Evolutionary conservation across 805 yeast genomes (phyloP), one percentile per base, ranked within the genome.

Genomic region (Lipomyces yamanashiensis): DNA sequence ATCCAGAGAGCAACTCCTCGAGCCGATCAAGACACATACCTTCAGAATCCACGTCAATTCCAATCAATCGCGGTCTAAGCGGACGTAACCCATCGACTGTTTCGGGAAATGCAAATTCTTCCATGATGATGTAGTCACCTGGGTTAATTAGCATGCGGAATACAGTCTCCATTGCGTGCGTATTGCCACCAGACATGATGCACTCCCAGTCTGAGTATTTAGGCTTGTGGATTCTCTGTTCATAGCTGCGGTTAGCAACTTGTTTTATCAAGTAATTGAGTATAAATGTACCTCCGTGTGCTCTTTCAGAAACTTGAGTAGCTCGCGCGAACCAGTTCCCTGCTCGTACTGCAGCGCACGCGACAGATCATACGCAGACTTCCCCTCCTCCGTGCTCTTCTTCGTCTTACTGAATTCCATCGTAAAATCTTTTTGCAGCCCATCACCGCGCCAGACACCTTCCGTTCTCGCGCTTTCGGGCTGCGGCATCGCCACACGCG

Each of bases 311-410:
- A 88, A 93, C 1, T 79, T 73, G 52, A 85, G 70, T 49, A 93
- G 73, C 71, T 88, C 90, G 4, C 86, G 84, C 66, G 87, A 89
- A 58, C 99, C 99, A 66, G 84, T 85, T 62, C 96, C 87, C 77
- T 73, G 77, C 51, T 98, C 98, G 77, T 93, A 93, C 80, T 93
- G 99, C 76, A 93, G 82, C n/a, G 97, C 85, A 71, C 88, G 83
- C 33, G 89, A 80, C 70, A 93, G 92, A 63, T 92, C 81, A 69
- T 87, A 90, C 41, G 73, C 77, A 41, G 81, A 80, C 70, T 76
- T 78, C 47, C 76, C 77, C 47, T 75, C 71, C 17, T 28, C 65
- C 44, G 21, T 71, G 62, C 63, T 65, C 65, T 51, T 68, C 71
- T 50, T 58, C 40, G 49, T 61, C 63, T 56, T 68, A 60, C 33